Percentiles rank a stretch among this genome's conserved stretches.
Conservation (phyloP, 345 rosid genomes). For the Populus euphratica region DNA sequence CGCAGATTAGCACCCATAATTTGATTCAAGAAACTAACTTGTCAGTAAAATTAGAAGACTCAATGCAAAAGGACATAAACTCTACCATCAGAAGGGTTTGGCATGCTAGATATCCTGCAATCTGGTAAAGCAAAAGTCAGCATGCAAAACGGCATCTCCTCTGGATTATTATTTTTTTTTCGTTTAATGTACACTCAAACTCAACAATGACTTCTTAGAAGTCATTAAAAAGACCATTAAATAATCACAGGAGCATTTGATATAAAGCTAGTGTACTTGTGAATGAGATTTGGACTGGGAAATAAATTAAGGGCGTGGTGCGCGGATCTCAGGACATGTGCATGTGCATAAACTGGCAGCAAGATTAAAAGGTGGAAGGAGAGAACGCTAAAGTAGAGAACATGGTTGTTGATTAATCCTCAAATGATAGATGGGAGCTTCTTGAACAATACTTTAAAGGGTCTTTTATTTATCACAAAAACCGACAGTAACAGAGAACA, state of each 20-base stretch:
- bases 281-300: conserved; percentile 23
- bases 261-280: conserved; percentile 1
- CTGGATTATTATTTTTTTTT: no score
- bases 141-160: background rate
- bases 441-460: background rate
- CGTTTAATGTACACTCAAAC: no score
- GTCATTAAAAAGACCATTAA: no score
- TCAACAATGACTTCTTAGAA: no score
- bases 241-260: background rate
- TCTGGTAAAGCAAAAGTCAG: background rate
- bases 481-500: background rate
- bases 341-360: conserved; percentile 42
- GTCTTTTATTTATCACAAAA: background rate
- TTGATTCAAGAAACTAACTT: background rate
- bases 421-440: background rate
- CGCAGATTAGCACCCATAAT: background rate
- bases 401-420: conserved; percentile 16
- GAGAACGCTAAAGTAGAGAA: conserved; percentile 15
- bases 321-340: conserved; percentile 42
- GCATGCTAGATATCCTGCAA: conserved; percentile 2
- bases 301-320: conserved; percentile 29
- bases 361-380: conserved; percentile 17
- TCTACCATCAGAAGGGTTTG: background rate
- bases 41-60: background rate
- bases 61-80: background rate